These are phyloP conservation scores for Aegilops tauschii DNA, from an alignment of 176 grass and related monocot genomes.

Conservation along the genomic window DNA sequence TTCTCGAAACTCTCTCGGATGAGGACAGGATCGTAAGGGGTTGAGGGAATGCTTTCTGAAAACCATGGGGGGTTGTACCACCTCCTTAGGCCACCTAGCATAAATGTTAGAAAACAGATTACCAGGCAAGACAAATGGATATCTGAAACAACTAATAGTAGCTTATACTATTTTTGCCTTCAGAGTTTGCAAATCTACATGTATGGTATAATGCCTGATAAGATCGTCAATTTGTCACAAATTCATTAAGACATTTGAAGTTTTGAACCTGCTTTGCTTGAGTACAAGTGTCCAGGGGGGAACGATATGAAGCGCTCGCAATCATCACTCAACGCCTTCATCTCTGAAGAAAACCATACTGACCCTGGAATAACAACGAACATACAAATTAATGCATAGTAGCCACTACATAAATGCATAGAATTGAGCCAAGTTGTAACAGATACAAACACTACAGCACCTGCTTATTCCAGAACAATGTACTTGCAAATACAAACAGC, in stretches of 20 bases:
- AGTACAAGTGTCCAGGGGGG: slow-evolving; percentile 95
- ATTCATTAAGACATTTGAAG: slow-evolving; percentile 30
- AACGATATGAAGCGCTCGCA: slow-evolving; percentile 93
- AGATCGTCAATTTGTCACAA: not conserved
- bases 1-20: slow-evolving; percentile 86
- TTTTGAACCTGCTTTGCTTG: slow-evolving; percentile 80
- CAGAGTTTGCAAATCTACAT: not conserved
- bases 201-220: not conserved
- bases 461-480: not conserved
- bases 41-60: slow-evolving; percentile 76
- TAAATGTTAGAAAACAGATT: slow-evolving; percentile 11
- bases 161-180: not conserved
- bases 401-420: not conserved
- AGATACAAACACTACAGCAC: not conserved
- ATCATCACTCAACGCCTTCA: slow-evolving; percentile 98
- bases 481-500: not conserved
- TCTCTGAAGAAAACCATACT: slow-evolving; percentile 98
- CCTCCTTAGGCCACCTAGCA: slow-evolving; percentile 69
- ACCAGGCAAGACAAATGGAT: slow-evolving; percentile 20
- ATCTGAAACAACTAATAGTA: slow-evolving; percentile 11
- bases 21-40: slow-evolving; percentile 74
- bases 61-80: slow-evolving; percentile 96
- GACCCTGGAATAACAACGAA: slow-evolving; percentile 65
- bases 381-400: slow-evolving; percentile 4
- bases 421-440: not conserved